These are phyloP conservation scores for Fusarium pseudocircinatum DNA, from an alignment of 2,329 filamentous ascomycete species.

Conservation along the genomic window DNA sequence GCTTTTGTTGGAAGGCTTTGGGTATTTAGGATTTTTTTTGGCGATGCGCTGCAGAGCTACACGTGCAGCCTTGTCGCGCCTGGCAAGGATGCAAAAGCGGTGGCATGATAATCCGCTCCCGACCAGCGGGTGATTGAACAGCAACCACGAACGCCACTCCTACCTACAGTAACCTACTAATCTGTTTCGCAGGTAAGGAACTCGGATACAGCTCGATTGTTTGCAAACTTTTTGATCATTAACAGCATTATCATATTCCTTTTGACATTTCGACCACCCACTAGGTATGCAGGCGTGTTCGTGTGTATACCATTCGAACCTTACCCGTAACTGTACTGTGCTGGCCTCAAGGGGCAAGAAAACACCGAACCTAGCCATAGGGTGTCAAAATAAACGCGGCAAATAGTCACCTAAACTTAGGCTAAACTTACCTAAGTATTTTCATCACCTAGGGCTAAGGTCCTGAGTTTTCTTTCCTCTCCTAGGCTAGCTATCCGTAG, in stretches of 20 bases:
- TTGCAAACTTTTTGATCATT: neutral
- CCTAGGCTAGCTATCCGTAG: neutral
- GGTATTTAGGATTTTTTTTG: slow-evolving; percentile 40
- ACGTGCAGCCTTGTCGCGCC: slow-evolving; percentile 46
- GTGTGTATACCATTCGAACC: neutral
- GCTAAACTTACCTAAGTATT: too few species aligned
- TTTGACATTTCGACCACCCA: neutral
- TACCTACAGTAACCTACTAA: neutral
- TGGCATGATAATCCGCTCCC: slow-evolving; percentile 26
- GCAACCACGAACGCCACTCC: neutral
- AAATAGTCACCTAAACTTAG: too few species aligned
- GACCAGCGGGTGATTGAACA: slow-evolving; percentile 6
- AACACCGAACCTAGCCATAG: too few species aligned
- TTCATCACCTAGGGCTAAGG: too few species aligned
- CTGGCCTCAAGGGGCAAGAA: neutral
- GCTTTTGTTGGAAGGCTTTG: slow-evolving; percentile 22
- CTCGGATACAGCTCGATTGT: neutral
- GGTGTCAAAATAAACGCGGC: too few species aligned
- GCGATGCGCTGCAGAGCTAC: slow-evolving; percentile 38
- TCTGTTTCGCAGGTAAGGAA: neutral
- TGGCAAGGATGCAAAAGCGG: slow-evolving; percentile 28
- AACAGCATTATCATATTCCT: neutral
- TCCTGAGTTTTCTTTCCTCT: too few species aligned
- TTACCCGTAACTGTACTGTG: neutral
- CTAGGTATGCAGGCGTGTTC: neutral